These are phyloP conservation scores for Cyberlindnera mississippiensis DNA, from an alignment of 805 yeast genomes.

Conservation along the genomic window DNA sequence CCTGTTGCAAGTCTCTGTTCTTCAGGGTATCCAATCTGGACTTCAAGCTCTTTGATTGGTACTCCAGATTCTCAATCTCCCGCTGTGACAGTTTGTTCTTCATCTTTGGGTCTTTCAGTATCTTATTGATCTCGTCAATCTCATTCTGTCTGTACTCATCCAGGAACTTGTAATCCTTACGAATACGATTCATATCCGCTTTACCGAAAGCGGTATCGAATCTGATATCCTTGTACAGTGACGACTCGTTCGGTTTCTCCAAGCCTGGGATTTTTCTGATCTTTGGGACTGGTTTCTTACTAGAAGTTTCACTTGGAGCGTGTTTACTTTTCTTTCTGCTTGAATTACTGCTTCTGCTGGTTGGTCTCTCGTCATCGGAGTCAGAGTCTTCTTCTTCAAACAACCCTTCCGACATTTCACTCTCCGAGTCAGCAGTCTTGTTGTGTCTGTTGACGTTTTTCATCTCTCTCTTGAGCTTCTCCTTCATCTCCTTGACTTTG, in stretches of 20 bases:
- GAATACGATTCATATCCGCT: slow-evolving; percentile 61
- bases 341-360: slow-evolving; percentile 13
- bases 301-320: slow-evolving; percentile 79
- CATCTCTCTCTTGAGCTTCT: slow-evolving; percentile 1
- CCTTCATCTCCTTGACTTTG: background rate
- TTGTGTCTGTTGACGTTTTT: slow-evolving; percentile 8
- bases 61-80: slow-evolving; percentile 51
- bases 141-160: slow-evolving; percentile 83
- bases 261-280: slow-evolving; percentile 75
- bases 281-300: slow-evolving; percentile 66
- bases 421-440: slow-evolving; percentile 16
- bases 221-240: slow-evolving; percentile 72
- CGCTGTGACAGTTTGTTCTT: slow-evolving; percentile 35
- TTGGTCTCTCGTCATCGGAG: slow-evolving; percentile 18
- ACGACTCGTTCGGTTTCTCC: slow-evolving; percentile 34
- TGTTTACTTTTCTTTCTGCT: slow-evolving; percentile 57
- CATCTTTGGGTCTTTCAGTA: slow-evolving; percentile 52
- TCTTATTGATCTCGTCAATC: slow-evolving; percentile 50
- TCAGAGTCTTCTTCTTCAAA: slow-evolving; percentile 30
- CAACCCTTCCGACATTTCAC: slow-evolving; percentile 34
- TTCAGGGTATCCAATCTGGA: slow-evolving; percentile 65
- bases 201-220: slow-evolving; percentile 89
- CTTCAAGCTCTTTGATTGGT: slow-evolving; percentile 56
- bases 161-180: slow-evolving; percentile 78
- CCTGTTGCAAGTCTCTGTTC: slow-evolving; percentile 69